A percentile compares a stretch with the other conserved stretches of the same genome.
Evolutionary conservation across 352 stramenopile genomes (phyloP).

Genomic region (Phytophthora agathidicida): DNA sequence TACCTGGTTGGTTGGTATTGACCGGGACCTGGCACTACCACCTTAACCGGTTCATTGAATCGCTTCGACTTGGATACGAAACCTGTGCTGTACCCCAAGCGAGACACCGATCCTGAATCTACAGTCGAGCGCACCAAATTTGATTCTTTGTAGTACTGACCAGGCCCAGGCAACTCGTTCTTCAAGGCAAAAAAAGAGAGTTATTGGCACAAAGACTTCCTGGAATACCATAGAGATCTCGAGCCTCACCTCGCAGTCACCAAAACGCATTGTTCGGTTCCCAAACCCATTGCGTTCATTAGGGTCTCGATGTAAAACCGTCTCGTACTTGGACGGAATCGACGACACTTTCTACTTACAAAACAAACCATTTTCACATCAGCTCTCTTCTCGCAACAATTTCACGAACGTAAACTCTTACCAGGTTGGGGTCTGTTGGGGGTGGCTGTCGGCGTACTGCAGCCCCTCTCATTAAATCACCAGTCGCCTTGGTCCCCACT

Average conservation of each 20-base stretch:
- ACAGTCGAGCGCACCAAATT: conserved; percentile 62
- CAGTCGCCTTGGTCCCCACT: conserved; percentile 53
- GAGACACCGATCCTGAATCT: conserved; percentile 78
- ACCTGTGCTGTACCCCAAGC: conserved; percentile 71
- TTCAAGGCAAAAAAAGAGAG: conserved; percentile 17
- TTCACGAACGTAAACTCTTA: background rate
- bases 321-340: conserved; percentile 86
- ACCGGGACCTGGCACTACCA: conserved; percentile 63
- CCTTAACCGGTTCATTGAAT: conserved; percentile 57
- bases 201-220: background rate
- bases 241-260: conserved; percentile 49
- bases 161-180: conserved; percentile 76
- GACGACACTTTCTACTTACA: conserved; percentile 56
- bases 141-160: conserved; percentile 70
- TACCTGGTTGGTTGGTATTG: conserved; percentile 70
- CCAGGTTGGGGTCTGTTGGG: conserved; percentile 24
- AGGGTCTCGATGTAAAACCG: conserved; percentile 60
- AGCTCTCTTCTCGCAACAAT: background rate
- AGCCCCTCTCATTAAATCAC: conserved; percentile 36
- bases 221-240: background rate
- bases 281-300: conserved; percentile 73
- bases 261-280: conserved; percentile 70
- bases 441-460: conserved; percentile 20
- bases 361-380: background rate
- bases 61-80: conserved; percentile 84